These are phyloP conservation scores for Colletotrichum lini DNA, from an alignment of 2,329 filamentous ascomycete genomes.

Conservation along the genomic window DNA sequence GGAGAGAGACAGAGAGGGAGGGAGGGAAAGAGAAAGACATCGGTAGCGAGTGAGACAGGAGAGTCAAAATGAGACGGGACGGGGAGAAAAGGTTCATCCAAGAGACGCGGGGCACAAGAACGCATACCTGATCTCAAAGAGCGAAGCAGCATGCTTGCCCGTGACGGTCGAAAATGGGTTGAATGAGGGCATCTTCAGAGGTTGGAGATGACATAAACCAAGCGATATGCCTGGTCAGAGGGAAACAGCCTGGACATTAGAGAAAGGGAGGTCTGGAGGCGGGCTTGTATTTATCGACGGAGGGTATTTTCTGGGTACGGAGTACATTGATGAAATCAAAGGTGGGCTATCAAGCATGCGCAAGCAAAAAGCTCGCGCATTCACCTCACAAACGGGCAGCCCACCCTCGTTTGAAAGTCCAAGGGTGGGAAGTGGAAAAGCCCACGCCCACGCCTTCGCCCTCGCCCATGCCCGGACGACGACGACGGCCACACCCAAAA, in stretches of 20 bases:
- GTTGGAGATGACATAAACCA: conserved; percentile 70
- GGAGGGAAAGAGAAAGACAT: neutral
- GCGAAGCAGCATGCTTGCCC: conserved; percentile 65
- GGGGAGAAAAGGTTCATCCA: conserved; percentile 20
- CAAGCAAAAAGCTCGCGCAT: conserved; percentile 33
- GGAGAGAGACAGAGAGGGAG: neutral
- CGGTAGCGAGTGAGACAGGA: neutral
- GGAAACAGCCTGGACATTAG: conserved; percentile 29
- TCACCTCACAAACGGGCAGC: conserved; percentile 39
- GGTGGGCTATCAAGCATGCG: conserved; percentile 37
- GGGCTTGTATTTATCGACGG: conserved; percentile 41
- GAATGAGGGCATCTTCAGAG: conserved; percentile 66
- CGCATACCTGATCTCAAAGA: conserved; percentile 72
- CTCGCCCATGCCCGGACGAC: conserved; percentile 7
- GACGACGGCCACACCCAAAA: conserved; percentile 3
- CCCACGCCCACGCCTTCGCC: conserved; percentile 2
- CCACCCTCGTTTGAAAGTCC: conserved; percentile 17
- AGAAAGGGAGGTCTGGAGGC: conserved; percentile 37
- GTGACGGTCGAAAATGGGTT: conserved; percentile 69
- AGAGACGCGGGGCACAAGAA: conserved; percentile 19
- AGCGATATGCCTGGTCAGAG: conserved; percentile 59
- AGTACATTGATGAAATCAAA: conserved; percentile 37
- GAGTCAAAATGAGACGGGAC: neutral
- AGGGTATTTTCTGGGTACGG: conserved; percentile 30
- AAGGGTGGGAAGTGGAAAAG: conserved; percentile 7